These are phyloP conservation scores for Bruguiera sexangula DNA, from an alignment of 345 rosid species.

Conservation along the genomic window DNA sequence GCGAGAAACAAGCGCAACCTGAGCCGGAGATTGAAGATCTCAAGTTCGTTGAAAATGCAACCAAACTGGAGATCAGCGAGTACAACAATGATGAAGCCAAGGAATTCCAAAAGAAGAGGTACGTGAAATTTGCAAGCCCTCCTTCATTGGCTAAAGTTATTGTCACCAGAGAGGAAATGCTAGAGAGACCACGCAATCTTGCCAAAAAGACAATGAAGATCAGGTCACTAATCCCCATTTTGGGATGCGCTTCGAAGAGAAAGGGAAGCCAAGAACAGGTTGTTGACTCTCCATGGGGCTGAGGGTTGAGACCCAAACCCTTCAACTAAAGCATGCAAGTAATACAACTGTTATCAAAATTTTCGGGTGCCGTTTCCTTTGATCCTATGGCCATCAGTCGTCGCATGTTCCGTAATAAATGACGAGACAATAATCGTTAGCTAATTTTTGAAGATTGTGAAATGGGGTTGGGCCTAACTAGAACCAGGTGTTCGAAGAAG, in stretches of 20 bases:
- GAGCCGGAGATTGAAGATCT: constrained; percentile 41
- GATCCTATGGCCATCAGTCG: too few relatives aligned
- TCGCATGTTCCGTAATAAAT: too few relatives aligned
- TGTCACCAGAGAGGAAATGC: constrained; percentile 13
- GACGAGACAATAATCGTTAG: too few relatives aligned
- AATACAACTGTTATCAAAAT: too few relatives aligned
- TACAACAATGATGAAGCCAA: not conserved
- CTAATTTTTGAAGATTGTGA: too few relatives aligned
- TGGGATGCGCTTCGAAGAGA: constrained; percentile 27
- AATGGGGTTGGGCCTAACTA: too few relatives aligned
- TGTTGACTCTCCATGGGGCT: not conserved
- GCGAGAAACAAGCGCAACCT: constrained; percentile 25
- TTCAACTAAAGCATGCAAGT: too few relatives aligned
- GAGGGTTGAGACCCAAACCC: not conserved
- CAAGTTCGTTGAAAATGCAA: constrained; percentile 39
- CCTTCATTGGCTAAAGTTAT: constrained; percentile 19
- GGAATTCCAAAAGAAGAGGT: constrained; percentile 11
- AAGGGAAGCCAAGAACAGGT: constrained; percentile 16
- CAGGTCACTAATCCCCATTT: constrained; percentile 7
- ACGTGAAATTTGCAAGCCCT: constrained; percentile 31
- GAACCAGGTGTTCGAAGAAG: too few relatives aligned
- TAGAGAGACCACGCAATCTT: constrained; percentile 1
- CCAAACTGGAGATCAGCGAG: constrained; percentile 6
- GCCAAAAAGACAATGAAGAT: constrained; percentile 1
- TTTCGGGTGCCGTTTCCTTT: too few relatives aligned